phyloP scores from a whole-genome alignment of 2,329 filamentous ascomycete genomes.

The Paracoccidioides brasiliensis region DNA sequence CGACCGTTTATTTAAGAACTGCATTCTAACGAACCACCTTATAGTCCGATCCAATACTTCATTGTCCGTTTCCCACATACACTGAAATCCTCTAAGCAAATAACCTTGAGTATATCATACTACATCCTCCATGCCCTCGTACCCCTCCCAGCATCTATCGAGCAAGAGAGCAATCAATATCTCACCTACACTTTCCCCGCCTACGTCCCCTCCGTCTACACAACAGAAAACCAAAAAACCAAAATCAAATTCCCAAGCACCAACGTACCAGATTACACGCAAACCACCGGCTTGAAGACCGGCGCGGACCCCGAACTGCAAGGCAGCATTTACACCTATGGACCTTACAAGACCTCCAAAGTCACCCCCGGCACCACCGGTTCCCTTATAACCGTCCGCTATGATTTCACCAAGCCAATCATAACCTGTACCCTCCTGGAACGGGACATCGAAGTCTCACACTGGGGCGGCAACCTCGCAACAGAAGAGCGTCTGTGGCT shows the following conservation, averaged over 20 bases:
- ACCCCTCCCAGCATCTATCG: slow-evolving; percentile 68
- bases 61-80: slow-evolving; percentile 64
- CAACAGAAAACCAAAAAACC: slow-evolving; percentile 86
- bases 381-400: slow-evolving; percentile 61
- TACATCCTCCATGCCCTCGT: slow-evolving; percentile 63
- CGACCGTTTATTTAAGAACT: not conserved
- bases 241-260: slow-evolving; percentile 77
- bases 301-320: slow-evolving; percentile 63
- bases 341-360: slow-evolving; percentile 59
- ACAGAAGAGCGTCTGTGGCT: slow-evolving; percentile 90
- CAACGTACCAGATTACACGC: slow-evolving; percentile 75
- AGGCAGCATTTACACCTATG: slow-evolving; percentile 78
- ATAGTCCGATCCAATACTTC: slow-evolving; percentile 67
- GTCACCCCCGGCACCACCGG: slow-evolving; percentile 58
- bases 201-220: slow-evolving; percentile 72
- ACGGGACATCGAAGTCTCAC: slow-evolving; percentile 86
- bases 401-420: slow-evolving; percentile 90
- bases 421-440: slow-evolving; percentile 67
- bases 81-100: slow-evolving; percentile 61
- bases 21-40: slow-evolving; percentile 14
- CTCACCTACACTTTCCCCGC: slow-evolving; percentile 75
- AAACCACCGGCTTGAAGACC: slow-evolving; percentile 47
- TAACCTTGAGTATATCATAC: slow-evolving; percentile 80
- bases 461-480: slow-evolving; percentile 95
- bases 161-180: slow-evolving; percentile 78